Evolutionary conservation across 805 yeast species (phyloP), one percentile per base, ranked within the genome.

Genomic region (Zygotorulaspora danielsina): DNA sequence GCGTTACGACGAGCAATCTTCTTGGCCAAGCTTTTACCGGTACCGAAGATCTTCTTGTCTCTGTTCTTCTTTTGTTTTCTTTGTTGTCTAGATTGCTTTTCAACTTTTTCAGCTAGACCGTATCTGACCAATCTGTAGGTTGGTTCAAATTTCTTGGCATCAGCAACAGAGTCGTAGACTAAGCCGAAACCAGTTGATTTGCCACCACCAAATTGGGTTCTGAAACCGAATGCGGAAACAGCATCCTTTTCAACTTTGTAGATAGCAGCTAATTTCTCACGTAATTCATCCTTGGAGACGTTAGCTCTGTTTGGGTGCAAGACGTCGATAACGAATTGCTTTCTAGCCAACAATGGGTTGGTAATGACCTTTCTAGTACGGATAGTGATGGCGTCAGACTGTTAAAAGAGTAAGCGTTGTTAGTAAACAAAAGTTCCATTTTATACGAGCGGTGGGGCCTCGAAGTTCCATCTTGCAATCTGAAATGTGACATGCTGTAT

Each of bases 61-160:
- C 97, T 88, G 95, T 93, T 93, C 89, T 93, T 90, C 88, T 84
- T 87, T 81, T 90, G 97, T 77, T 93, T 93, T 82, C 98, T 87
- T 81, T 93, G 98, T 79, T 89, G 96, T 88, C 97, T 89, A 65
- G 97, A 87, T 64, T 96, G 78, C 80, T 87, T 88, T 75, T 90
- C 97, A 66, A 83, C 89, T 82, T 86, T 88, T 63, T 76, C 77
- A 69, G 95, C 97, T 70, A 89, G 80, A 67, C 97, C 97, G 80
- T 86, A 84, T 84, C 99, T 89, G 64, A 93, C 95, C 69, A 87
- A 86, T 78, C 99, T 89, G 94, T 93, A 93, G 60, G 87, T 69
- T 77, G 99, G 99, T 80, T 93, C 99, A 73, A 93, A 90, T 75
- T 81, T 89, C 84, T 89, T 86, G 69, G 96, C 90, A 70, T 89